phyloP scores from a whole-genome alignment of 1,284 basidiomycete species.

The Peniophora sp. region DNA sequence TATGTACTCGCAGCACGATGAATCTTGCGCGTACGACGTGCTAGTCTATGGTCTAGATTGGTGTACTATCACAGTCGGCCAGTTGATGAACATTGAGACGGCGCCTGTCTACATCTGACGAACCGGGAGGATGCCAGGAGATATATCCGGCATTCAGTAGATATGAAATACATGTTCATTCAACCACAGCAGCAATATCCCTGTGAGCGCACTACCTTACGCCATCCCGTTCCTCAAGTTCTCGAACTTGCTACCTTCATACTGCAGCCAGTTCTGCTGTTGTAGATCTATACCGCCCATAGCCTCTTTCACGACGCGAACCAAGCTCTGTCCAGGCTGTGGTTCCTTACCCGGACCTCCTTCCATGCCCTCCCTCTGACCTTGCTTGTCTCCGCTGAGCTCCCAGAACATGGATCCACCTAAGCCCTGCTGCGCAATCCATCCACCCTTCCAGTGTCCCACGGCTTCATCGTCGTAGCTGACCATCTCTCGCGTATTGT shows the following conservation, averaged over 20 bases:
- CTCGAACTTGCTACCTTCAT: conserved; percentile 66
- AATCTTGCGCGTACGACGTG: too few relatives aligned
- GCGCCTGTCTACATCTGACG: too few relatives aligned
- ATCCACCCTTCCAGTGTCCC: conserved; percentile 65
- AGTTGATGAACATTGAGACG: too few relatives aligned
- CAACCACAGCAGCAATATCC: too few relatives aligned
- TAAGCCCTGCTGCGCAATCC: conserved; percentile 62
- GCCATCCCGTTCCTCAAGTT: conserved; percentile 68
- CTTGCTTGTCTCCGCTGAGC: conserved; percentile 72
- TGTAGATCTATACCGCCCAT: conserved; percentile 63
- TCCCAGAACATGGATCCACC: conserved; percentile 88
- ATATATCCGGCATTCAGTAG: too few relatives aligned
- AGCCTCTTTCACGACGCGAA: conserved; percentile 60
- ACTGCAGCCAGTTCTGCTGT: conserved; percentile 63
- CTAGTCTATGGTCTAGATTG: too few relatives aligned
- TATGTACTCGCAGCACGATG: too few relatives aligned
- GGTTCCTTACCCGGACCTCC: conserved; percentile 55
- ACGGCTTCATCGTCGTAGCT: conserved; percentile 73
- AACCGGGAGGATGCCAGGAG: too few relatives aligned
- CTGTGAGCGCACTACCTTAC: too few relatives aligned
- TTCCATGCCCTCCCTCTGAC: conserved; percentile 61
- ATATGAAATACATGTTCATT: too few relatives aligned
- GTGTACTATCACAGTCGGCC: too few relatives aligned
- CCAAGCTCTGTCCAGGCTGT: conserved; percentile 54
- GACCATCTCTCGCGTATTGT: conserved; percentile 63